Evolutionary conservation across 331 rosid genomes (phyloP), one percentile per base, ranked within the genome.

Genomic region (Malus hybrid): DNA sequence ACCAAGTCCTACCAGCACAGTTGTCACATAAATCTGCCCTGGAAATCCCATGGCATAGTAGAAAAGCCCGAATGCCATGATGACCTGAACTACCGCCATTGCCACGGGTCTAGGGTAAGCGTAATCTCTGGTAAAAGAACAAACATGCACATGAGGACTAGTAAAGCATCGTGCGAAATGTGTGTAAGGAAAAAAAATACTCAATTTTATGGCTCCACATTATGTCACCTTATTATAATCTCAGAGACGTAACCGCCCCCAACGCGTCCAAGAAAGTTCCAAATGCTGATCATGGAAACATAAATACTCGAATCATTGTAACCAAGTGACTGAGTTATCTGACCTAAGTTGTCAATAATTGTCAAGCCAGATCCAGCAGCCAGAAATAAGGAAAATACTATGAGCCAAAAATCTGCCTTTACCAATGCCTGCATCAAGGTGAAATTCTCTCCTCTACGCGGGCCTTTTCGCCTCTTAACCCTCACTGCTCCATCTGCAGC

Each of bases 191-290:
- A 48, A 31, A 27, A 24, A 52, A 31, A 3, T 31, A 31, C 7
- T 6, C 10, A 33, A 50, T n/a, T 13, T 55, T 24, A 3, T n/a
- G 71, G 12, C 34, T 62, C 29, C 48, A 15, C 19, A 52, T 39
- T 39, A 39, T 39, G 46, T 39, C 13, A 90, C 93, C 90, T 90
- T 71, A 77, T 73, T 64, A 90, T 64, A 69, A 88, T 73, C 81
- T 90, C 93, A 3, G 93, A 90, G 80, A 90, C 75, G 83, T 83
- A 90, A 82, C 96, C 96, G 0, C 93, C 96, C 55, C 86, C 93
- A 34, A 90, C 88, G 24, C 91, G 96, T 65, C 96, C 93, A 5
- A 90, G 93, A 84, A 87, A 90, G 83, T 90, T 90, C 67, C 88
- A 90, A 72, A 90, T 79, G 80, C 93, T 88, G 76, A 90, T 80